These are phyloP conservation scores for Chlamydomonas urium DNA, from an alignment of 139 green algal genomes.

Conservation along the genomic window DNA sequence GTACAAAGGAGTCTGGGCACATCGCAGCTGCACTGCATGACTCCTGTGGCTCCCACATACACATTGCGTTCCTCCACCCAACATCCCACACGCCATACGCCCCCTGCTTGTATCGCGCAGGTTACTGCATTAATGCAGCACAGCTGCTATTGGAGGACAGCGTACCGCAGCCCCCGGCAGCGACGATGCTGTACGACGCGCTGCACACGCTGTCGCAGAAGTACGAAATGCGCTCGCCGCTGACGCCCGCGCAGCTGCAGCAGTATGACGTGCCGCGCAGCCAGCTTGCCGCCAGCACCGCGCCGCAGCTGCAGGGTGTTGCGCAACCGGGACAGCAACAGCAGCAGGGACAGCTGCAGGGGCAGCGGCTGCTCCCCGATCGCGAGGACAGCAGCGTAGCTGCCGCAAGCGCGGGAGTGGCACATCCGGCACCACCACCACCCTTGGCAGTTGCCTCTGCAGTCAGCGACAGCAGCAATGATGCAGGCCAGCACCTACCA, in stretches of 20 bases:
- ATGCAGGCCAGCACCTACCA: no score
- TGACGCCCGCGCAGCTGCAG: background rate
- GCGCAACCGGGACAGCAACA: background rate
- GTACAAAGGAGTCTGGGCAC: background rate
- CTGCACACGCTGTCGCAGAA: slow-evolving; percentile 12
- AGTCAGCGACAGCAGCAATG: no score
- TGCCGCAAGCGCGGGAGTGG: no score
- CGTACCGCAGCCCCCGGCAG: slow-evolving; percentile 7
- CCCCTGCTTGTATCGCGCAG: background rate
- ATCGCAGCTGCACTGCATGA: background rate
- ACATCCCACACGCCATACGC: background rate
- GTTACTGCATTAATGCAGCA: background rate
- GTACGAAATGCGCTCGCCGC: slow-evolving; percentile 9
- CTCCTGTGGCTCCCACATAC: background rate
- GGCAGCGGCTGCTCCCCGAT: no score
- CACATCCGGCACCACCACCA: no score
- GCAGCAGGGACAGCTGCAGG: background rate
- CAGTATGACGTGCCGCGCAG: background rate
- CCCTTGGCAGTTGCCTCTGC: no score
- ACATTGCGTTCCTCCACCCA: background rate
- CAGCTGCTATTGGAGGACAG: slow-evolving; percentile 14
- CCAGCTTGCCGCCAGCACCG: background rate
- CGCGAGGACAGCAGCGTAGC: no score
- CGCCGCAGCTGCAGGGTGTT: background rate
- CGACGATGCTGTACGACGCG: slow-evolving; percentile 15